Evolutionary conservation across 768 basidiomycete genomes (phyloP), one percentile per base, ranked within the genome.

Genomic region (Cystofilobasidium ferigula): DNA sequence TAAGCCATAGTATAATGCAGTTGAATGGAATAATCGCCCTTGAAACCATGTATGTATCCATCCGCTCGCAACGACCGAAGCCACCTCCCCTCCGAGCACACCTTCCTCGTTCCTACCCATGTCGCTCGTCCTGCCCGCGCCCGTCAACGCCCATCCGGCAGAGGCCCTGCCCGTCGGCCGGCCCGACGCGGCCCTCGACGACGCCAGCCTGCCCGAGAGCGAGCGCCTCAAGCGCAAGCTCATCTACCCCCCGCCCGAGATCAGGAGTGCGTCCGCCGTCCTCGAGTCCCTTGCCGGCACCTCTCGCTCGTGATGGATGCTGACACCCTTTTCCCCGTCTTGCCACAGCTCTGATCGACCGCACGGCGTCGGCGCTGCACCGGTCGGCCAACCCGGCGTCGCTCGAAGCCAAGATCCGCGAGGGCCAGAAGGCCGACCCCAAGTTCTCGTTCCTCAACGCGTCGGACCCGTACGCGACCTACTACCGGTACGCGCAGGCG

Each of bases 381-480:
- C 86, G 88, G 70, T 94, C 92, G n/a, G 87, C 87, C 32, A 89
- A 95, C 72, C 91, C 93, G 9, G 83, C 85, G 13, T 84, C 87
- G 71, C 92, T 99, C 73, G 94, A 98, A 79, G 89, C 92, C 75
- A 93, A 94, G 79, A 91, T 99, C 76, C 85, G 92, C 72, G 92
- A 97, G 78, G 87, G 88, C 72, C 93, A 93, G 77, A 89, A 91
- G 78, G 83, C 85, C 70, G 94, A 98, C 80, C 90, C 92, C 64
- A 94, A 95, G 79, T 99, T 98, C 81, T 91, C 94, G 65, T 99
- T 99, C 81, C 83, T 99, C 76, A 94, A 94, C 79, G 86, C 89
- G 69, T 84, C 84, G 57, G 95, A 99, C 81, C 90, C 95, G 70
- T 99, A 95, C 79, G 90, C 98, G 85, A 89, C 89, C 68, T 98